Percentiles rank a stretch among this genome's conserved stretches.
Evolutionary conservation across 1,284 basidiomycete genomes (phyloP).

Genomic region (Trichosporon coremiiforme): DNA sequence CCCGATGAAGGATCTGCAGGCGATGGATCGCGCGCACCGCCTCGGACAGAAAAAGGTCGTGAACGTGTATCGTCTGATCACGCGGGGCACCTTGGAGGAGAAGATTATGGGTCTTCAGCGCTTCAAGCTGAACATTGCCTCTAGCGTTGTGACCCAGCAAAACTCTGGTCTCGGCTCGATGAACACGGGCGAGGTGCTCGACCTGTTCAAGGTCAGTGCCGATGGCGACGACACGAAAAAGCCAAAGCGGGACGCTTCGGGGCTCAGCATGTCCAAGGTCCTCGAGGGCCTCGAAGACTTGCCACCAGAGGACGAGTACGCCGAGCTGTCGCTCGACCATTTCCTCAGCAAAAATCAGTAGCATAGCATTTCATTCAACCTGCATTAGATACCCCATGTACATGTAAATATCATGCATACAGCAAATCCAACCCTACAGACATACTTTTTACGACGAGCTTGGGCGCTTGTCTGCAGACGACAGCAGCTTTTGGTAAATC

Average conservation of each 20-base stretch:
- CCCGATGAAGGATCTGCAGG: constrained; percentile 99
- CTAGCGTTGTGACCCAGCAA: constrained; percentile 95
- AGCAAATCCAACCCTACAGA: too few species aligned
- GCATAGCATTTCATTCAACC: constrained; percentile 19
- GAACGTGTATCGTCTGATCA: constrained; percentile 98
- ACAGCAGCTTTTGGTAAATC: constrained; percentile 35
- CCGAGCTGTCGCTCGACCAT: constrained; percentile 75
- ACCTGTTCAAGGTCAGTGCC: constrained; percentile 86
- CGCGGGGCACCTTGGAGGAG: constrained; percentile 94
- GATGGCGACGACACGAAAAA: constrained; percentile 60
- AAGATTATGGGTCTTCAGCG: constrained; percentile 99
- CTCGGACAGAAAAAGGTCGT: constrained; percentile 99
- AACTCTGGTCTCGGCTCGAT: constrained; percentile 90
- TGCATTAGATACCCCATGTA: constrained; percentile 21
- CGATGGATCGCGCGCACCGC: constrained; percentile 98
- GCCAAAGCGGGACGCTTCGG: constrained; percentile 20
- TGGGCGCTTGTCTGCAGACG: constrained; percentile 3
- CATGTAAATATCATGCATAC: constrained; percentile 33
- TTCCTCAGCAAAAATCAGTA: constrained; percentile 60
- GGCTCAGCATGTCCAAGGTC: constrained; percentile 69
- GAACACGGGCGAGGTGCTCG: constrained; percentile 96
- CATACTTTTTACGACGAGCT: too few species aligned
- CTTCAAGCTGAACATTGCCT: constrained; percentile 98
- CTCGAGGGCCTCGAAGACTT: constrained; percentile 81
- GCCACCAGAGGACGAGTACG: constrained; percentile 85